These are phyloP conservation scores for Mollisia scopiformis DNA, from an alignment of 2,329 filamentous ascomycete genomes.

Conservation along the genomic window DNA sequence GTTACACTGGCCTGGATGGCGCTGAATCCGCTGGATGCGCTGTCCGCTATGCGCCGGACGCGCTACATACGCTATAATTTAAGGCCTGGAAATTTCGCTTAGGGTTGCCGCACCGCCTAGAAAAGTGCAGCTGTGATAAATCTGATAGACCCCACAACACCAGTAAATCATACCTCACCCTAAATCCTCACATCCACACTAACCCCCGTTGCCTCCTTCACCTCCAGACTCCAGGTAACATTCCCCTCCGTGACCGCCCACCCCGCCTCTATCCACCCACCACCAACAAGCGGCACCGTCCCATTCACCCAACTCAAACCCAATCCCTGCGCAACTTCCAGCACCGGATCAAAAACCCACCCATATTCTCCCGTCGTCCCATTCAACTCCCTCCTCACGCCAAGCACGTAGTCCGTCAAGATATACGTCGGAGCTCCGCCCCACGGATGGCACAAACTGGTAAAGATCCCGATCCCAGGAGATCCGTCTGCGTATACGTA, in stretches of 20 bases:
- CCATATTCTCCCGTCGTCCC: neutral
- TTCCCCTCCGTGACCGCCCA: neutral
- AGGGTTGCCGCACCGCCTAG: too few species aligned
- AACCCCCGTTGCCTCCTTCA: neutral
- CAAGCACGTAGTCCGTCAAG: slow-evolving; percentile 41
- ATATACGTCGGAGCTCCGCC: slow-evolving; percentile 48
- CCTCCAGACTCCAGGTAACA: neutral
- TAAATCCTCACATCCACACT: neutral
- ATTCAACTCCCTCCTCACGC: slow-evolving; percentile 3
- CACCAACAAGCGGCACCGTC: neutral
- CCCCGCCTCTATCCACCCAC: neutral
- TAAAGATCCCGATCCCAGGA: slow-evolving; percentile 47
- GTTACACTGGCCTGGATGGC: too few species aligned
- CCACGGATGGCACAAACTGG: slow-evolving; percentile 47
- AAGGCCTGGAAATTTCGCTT: too few species aligned
- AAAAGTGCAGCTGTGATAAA: too few species aligned
- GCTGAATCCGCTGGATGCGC: too few species aligned
- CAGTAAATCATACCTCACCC: neutral
- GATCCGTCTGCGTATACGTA: slow-evolving; percentile 14
- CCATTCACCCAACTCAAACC: neutral
- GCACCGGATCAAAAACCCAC: neutral
- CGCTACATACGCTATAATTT: too few species aligned
- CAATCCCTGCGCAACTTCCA: neutral
- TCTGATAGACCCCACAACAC: too few species aligned
- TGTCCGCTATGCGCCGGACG: too few species aligned